Percentiles rank a stretch among this genome's conserved stretches.
These are phyloP conservation scores for Xylaria sp. DNA, from an alignment of 2,329 filamentous ascomycete species.

Conservation along the genomic window DNA sequence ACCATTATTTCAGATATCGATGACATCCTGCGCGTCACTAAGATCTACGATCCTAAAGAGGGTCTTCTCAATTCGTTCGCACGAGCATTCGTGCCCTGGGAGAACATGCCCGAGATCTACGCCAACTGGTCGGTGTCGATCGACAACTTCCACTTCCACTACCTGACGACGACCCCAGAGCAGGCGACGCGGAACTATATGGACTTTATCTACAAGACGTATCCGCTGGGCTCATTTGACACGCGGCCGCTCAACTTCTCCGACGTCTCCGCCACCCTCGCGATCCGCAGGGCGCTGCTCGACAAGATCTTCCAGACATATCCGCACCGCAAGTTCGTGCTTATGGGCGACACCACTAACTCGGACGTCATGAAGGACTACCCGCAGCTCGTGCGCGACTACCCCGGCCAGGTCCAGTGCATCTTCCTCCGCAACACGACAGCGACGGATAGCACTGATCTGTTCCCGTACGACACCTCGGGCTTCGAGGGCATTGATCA, in stretches of 20 bases:
- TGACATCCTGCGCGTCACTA: conserved; percentile 79
- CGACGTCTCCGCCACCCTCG: conserved; percentile 73
- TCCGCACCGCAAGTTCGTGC: conserved; percentile 74
- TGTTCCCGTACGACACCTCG: conserved; percentile 76
- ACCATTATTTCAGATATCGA: conserved; percentile 81
- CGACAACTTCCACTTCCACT: conserved; percentile 77
- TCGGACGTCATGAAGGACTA: conserved; percentile 74
- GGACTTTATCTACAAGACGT: conserved; percentile 79
- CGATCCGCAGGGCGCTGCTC: conserved; percentile 72
- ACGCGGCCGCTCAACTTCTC: conserved; percentile 80
- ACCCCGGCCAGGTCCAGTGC: conserved; percentile 75
- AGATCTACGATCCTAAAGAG: conserved; percentile 77
- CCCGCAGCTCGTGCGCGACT: conserved; percentile 65
- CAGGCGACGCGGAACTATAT: conserved; percentile 80
- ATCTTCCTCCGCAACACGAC: conserved; percentile 78
- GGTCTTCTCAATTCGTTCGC: conserved; percentile 80
- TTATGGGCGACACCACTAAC: conserved; percentile 79
- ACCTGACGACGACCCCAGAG: conserved; percentile 80
- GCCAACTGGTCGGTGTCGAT: conserved; percentile 73
- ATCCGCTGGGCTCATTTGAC: conserved; percentile 78
- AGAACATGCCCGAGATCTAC: conserved; percentile 82
- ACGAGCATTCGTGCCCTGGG: conserved; percentile 70
- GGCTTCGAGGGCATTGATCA: conserved; percentile 72
- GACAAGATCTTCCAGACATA: conserved; percentile 77
- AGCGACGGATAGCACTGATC: conserved; percentile 68